Percentiles rank a stretch among this genome's conserved stretches.
phyloP scores from a whole-genome alignment of 2,329 filamentous ascomycete genomes.

The Cryphonectria japonica region DNA sequence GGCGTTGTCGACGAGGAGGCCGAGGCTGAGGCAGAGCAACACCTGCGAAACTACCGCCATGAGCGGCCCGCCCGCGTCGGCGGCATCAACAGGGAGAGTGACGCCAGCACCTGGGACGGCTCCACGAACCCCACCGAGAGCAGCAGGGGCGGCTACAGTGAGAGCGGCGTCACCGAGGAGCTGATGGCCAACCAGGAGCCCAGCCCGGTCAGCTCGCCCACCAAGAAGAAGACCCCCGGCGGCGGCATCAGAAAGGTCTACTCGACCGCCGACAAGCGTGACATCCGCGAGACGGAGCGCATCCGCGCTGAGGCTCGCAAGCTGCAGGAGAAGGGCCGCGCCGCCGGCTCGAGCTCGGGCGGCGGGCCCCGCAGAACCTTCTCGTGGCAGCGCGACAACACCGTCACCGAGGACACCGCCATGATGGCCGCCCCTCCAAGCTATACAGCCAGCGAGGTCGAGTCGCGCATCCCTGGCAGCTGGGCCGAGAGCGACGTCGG shows the following conservation, averaged over 20 bases:
- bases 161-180: slow-evolving; percentile 60
- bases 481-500: slow-evolving; percentile 46
- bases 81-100: slow-evolving; percentile 81
- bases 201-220: slow-evolving; percentile 59
- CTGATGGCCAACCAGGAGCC: slow-evolving; percentile 61
- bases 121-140: slow-evolving; percentile 69
- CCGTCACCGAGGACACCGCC: slow-evolving; percentile 23
- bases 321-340: slow-evolving; percentile 57
- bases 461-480: slow-evolving; percentile 42
- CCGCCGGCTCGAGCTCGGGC: slow-evolving; percentile 43
- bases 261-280: slow-evolving; percentile 60
- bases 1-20: slow-evolving; percentile 66
- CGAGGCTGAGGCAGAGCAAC: slow-evolving; percentile 65
- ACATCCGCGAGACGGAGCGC: slow-evolving; percentile 55
- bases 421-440: slow-evolving; percentile 30
- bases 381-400: slow-evolving; percentile 29
- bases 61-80: slow-evolving; percentile 87
- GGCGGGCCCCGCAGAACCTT: slow-evolving; percentile 33
- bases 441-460: slow-evolving; percentile 29
- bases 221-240: slow-evolving; percentile 42
- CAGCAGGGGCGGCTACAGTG: slow-evolving; percentile 36
- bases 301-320: slow-evolving; percentile 60
- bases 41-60: slow-evolving; percentile 81
- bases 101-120: slow-evolving; percentile 80
- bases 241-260: slow-evolving; percentile 65